Evolutionary conservation across 2,329 filamentous ascomycete species (phyloP), one percentile per base, ranked within the genome.

Genomic region (Penicillium sp.): DNA sequence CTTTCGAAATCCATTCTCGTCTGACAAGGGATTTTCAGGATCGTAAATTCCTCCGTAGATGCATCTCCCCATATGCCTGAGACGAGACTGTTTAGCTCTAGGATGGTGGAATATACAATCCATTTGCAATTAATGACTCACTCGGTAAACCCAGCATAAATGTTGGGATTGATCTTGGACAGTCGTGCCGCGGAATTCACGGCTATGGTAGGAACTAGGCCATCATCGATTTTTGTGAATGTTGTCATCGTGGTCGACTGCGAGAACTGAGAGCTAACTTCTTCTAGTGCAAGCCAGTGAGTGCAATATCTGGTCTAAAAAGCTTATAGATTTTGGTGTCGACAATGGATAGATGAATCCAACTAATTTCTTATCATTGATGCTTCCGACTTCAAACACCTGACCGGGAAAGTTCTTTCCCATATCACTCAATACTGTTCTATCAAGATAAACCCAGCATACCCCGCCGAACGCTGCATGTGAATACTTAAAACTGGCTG

Each of bases 21-120:
- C 88, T 2, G 88, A 86, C n/a, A 91, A 79, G 3, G 84, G 75
- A 69, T 86, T 91, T 33, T 80, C 82, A 1, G 89, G 89, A 64
- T 93, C 89, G 73, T 91, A 93, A 68, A 94, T 88, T 62, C 90
- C 90, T 61, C 89, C 89, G 70, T 94, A 93, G 67, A 94, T 91
- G 77, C 90, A 94, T 60, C 90, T 84, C 65, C 90, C 90, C 89
- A 94, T 94, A 73, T 94, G 90, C 65, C 88, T 90, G 63, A 35
- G 40, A 46, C 16, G 21, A 40, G 12, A 18, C 18, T 42, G 5
- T n/a, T 52, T 42, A 46, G 30, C 16, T 24, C 16, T 9, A 9
- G 24, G 23, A 23, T 23, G 26, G 26, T 12, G 7, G 18, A 18
- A 43, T 8, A 28, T 28, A 21, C 18, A 30, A 5, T 18, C 18